These are phyloP conservation scores for Fusarium sacchari DNA, from an alignment of 2,329 filamentous ascomycete species.

Conservation along the genomic window DNA sequence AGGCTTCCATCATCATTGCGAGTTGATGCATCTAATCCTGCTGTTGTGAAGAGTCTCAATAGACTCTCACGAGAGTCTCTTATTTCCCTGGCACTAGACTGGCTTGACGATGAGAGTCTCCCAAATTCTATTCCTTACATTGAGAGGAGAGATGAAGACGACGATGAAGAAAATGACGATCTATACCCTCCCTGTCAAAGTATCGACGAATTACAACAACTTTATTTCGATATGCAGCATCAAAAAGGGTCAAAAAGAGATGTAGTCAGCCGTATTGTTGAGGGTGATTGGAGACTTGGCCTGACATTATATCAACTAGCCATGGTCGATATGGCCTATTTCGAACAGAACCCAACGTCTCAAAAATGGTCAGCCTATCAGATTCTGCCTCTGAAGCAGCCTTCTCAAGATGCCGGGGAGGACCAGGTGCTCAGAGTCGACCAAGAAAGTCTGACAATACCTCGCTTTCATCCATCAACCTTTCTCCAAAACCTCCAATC, in stretches of 20 bases:
- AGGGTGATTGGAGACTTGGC: slow-evolving; percentile 75
- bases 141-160: slow-evolving; percentile 52
- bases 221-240: slow-evolving; percentile 69
- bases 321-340: slow-evolving; percentile 73
- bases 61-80: slow-evolving; percentile 78
- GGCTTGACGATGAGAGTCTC: slow-evolving; percentile 76
- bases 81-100: slow-evolving; percentile 77
- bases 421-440: slow-evolving; percentile 56
- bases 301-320: slow-evolving; percentile 73
- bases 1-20: slow-evolving; percentile 77
- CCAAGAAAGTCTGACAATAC: slow-evolving; percentile 61
- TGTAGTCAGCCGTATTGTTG: slow-evolving; percentile 69
- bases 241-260: slow-evolving; percentile 71
- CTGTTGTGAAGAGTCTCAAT: slow-evolving; percentile 72
- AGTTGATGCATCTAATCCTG: slow-evolving; percentile 71
- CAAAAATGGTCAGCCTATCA: slow-evolving; percentile 73
- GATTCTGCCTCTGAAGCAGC: slow-evolving; percentile 62
- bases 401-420: slow-evolving; percentile 51
- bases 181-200: slow-evolving; percentile 75
- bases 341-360: slow-evolving; percentile 71
- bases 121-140: slow-evolving; percentile 59
- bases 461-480: slow-evolving; percentile 81
- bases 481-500: slow-evolving; percentile 81
- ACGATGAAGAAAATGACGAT: slow-evolving; percentile 69
- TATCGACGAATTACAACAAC: slow-evolving; percentile 71